Conservation (phyloP, 2,329 filamentous ascomycete genomes). For the Ophiostoma novo-ulmi region DNA sequence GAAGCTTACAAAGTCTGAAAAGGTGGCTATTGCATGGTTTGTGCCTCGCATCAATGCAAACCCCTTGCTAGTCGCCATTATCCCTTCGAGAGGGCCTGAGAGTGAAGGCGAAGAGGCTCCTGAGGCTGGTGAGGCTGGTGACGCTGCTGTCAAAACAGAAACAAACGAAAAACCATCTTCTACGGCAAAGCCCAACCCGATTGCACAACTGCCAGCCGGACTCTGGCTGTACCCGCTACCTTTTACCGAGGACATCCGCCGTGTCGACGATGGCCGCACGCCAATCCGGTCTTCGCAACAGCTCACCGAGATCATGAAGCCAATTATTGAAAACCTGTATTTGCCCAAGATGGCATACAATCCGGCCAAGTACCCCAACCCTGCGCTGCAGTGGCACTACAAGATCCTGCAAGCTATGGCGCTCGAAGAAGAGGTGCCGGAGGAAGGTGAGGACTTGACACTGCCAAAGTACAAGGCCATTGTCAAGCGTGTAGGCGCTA, state of each 20-base stretch:
- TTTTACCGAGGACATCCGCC: constrained; percentile 81
- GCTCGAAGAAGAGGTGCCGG: constrained; percentile 83
- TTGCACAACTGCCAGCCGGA: constrained; percentile 67
- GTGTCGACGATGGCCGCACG: constrained; percentile 58
- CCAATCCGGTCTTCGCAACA: constrained; percentile 58
- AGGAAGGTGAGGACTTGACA: constrained; percentile 69
- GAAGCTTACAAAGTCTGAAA: constrained; percentile 73
- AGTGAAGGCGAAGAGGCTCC: constrained; percentile 37
- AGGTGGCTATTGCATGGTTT: constrained; percentile 85
- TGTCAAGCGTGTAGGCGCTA: constrained; percentile 76
- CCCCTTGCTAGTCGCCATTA: constrained; percentile 72
- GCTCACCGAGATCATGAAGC: constrained; percentile 75
- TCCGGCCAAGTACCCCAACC: constrained; percentile 83
- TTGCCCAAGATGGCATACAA: constrained; percentile 82
- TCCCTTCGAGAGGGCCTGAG: constrained; percentile 54
- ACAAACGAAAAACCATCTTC: background rate
- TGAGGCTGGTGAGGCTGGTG: constrained; percentile 33
- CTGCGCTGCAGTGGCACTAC: constrained; percentile 94
- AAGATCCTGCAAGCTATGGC: constrained; percentile 86
- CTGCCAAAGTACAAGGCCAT: constrained; percentile 82
- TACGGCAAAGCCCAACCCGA: constrained; percentile 56
- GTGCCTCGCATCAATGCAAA: constrained; percentile 74
- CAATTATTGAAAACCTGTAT: constrained; percentile 77
- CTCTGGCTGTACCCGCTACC: constrained; percentile 86
- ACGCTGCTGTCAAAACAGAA: constrained; percentile 9